Evolutionary conservation across 345 rosid genomes (phyloP).

Genomic region (Erodium maritimum): DNA sequence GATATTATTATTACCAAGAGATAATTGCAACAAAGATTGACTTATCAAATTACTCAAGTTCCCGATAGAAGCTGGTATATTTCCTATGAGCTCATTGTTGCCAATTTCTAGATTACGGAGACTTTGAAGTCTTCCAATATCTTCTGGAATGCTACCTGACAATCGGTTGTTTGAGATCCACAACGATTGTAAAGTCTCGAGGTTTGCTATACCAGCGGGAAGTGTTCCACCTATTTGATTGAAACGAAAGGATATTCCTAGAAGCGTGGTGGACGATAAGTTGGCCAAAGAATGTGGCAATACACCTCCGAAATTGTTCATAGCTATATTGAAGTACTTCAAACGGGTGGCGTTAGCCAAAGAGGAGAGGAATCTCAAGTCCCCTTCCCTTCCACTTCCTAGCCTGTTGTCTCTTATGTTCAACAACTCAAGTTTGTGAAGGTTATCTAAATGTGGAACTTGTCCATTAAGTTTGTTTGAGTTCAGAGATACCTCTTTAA

Average conservation of each 20-base stretch:
- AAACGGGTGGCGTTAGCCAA: conserved; percentile 10
- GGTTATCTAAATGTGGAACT: background rate
- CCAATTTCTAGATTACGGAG: background rate
- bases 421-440: conserved; percentile 4
- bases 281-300: conserved; percentile 4
- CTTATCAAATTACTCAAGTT: background rate
- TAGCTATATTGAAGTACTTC: background rate
- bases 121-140: conserved; percentile 11
- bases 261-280: conserved; percentile 5
- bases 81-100: conserved; percentile 9
- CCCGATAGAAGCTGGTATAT: conserved; percentile 8
- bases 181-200: conserved; percentile 1
- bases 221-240: conserved; percentile 4
- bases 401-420: background rate
- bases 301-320: conserved; percentile 10
- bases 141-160: conserved; percentile 4
- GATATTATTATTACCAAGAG: background rate
- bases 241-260: background rate
- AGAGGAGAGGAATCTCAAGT: conserved; percentile 10
- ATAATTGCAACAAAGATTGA: background rate
- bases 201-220: conserved; percentile 7
- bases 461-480: conserved; percentile 7
- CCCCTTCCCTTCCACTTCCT: background rate
- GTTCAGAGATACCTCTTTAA: background rate
- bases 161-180: conserved; percentile 2